phyloP scores from a whole-genome alignment of 164 flowering plant genomes.

The Umbilicus rupestris region DNA sequence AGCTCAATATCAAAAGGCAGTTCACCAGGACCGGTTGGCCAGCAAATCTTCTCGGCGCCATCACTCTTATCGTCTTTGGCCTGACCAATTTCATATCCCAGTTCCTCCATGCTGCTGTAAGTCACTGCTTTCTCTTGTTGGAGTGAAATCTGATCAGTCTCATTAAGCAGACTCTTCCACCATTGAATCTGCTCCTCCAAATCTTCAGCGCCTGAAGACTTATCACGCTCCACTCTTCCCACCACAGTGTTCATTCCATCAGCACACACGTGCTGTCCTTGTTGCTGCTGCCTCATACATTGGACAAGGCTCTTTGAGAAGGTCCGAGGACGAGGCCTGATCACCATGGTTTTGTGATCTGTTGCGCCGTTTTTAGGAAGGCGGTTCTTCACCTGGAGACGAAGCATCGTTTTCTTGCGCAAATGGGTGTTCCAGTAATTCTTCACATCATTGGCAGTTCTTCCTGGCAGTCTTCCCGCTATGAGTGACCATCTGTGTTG shows the following conservation, averaged over 20 bases:
- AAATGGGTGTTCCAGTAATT: constrained; percentile 14
- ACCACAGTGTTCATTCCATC: background rate
- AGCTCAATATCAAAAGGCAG: background rate
- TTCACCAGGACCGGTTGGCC: background rate
- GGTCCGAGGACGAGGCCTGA: constrained; percentile 12
- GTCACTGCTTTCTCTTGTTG: background rate
- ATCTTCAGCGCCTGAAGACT: background rate
- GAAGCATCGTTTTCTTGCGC: constrained; percentile 1
- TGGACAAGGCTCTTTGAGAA: background rate
- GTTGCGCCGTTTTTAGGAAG: background rate
- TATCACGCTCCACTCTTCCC: background rate
- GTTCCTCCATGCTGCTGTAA: background rate
- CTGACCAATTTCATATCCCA: background rate
- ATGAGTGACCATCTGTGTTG: constrained; percentile 11
- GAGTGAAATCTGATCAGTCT: background rate
- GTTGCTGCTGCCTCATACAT: background rate
- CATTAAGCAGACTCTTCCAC: background rate
- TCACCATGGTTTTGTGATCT: constrained; percentile 6
- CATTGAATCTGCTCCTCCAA: background rate
- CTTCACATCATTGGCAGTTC: constrained; percentile 13
- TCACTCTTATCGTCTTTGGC: background rate
- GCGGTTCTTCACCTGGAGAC: background rate
- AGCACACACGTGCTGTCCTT: background rate
- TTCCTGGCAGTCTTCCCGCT: constrained; percentile 13
- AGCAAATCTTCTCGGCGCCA: background rate